Percentiles rank a stretch among this genome's conserved stretches.
These are phyloP conservation scores for Wickerhamiella slavikovae DNA, from an alignment of 805 yeast genomes.

Conservation along the genomic window DNA sequence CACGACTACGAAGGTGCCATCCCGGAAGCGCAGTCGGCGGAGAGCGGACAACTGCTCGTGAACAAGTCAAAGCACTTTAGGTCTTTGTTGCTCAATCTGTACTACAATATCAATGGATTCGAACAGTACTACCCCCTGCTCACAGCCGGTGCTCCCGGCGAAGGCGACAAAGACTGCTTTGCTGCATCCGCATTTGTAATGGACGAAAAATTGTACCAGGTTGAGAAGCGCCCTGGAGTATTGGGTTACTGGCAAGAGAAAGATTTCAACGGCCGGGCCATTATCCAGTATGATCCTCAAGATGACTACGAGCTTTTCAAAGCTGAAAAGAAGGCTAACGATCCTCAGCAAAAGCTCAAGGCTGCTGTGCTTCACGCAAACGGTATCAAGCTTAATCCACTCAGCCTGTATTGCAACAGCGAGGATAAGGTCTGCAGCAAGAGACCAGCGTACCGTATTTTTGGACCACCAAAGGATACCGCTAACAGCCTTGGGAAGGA, in stretches of 20 bases:
- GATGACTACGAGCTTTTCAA: neutral
- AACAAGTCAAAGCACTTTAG: constrained; percentile 36
- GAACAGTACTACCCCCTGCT: constrained; percentile 35
- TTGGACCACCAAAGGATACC: no score
- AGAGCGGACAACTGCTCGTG: constrained; percentile 45
- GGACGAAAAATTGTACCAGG: neutral
- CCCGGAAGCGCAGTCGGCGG: constrained; percentile 44
- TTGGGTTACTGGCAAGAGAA: neutral
- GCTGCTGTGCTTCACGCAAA: neutral
- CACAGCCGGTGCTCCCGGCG: constrained; percentile 40
- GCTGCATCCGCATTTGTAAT: constrained; percentile 1
- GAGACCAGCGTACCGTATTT: no score
- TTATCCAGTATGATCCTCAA: constrained; percentile 1
- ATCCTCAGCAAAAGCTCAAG: neutral
- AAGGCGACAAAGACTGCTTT: constrained; percentile 37
- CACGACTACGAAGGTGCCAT: constrained; percentile 32
- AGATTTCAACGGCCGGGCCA: constrained; percentile 1
- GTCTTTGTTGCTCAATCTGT: constrained; percentile 37
- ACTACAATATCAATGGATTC: constrained; percentile 48
- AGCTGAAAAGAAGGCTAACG: neutral
- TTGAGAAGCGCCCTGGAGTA: neutral
- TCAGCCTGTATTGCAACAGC: neutral
- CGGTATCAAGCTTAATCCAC: constrained; percentile 1
- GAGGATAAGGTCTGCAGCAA: neutral
- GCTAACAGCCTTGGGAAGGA: no score